Evolutionary conservation across 148 eudicot species (phyloP), one percentile per base, ranked within the genome.

Genomic region (Nyssa sinensis): DNA sequence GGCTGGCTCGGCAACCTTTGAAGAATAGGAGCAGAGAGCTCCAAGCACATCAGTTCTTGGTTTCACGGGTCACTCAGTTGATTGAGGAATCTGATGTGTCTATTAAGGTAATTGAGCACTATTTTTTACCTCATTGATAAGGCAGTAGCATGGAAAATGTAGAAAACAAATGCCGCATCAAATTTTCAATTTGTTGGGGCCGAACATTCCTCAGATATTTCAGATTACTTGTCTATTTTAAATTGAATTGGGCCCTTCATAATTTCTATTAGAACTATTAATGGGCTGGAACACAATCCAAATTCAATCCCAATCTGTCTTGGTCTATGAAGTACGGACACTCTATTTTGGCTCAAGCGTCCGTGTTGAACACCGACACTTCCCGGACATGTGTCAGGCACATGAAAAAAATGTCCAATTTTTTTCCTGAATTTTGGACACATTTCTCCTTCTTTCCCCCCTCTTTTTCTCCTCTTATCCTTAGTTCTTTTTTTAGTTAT

Each of bases 1-100:
- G 97, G 79, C 82, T 93, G 71, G 98, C 98, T 53, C 79, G 98
- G 19, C 72, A 37, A 69, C 93, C 98, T 71, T 74, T 88, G 61
- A 78, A 74, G 76, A 76, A 82, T 80, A 79, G 80, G 69, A 80
- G 67, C 77, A 80, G 74, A 71, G 97, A 93, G 81, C 71, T 86
- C 55, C 78, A 81, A 74, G 94, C 98, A 61, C 98, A 93, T 83
- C 81, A 78, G 62, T 76, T 89, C 70, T 86, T 93, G 82, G 79
- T 85, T 37, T 85, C 86, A 57, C 67, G 35, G 67, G 62, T 91
- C 21, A 66, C 76, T 71, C 78, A 61, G 25, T 64, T 85, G 73
- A 83, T 93, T 61, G 78, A 83, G 69, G 79, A 82, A 39, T 76
- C 81, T 83, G 65, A 73, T 76, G 28, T 59, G 55, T 78, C 83